Base-by-base conservation (phyloP, 345 rosid genomes). In the Murraya paniculata region DNA sequence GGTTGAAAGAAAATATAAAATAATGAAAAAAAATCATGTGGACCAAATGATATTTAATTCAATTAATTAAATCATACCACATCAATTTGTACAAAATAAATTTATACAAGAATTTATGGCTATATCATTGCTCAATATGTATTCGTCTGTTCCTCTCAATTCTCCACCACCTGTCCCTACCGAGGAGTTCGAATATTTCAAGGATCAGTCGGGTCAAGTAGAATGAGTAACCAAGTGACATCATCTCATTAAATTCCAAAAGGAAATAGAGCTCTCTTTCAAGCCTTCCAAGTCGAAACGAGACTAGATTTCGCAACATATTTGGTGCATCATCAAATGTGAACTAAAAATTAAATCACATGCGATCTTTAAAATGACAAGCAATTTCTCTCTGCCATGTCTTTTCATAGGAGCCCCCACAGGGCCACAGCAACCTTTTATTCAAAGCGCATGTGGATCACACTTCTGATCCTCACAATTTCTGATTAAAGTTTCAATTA, bases 361-460 rank as follows among this genome's bases (percentile, higher is more conserved):
- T 65, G 71, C 50, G 45, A 64, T 53, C 22, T 18, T 18, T 18
- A 16, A 53, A 53, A 53, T 53, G 22, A 53, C 19, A 53, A 53
- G 57, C 21, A 53, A 53, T 5, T 21, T 35, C 48, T 53, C 41
- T 53, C 25, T 71, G 27, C 30, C 64, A 71, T 7, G 57, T 55
- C 75, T 56, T 33, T 45, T 31, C 24, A 19, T 6, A 25, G 39
- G 48, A 55, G 59, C 70, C 77, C 70, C 65, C 62, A 31, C 14
- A 38, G 58, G 30, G 16, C 64, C 65, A 57, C 77, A 21, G 72
- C 27, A 70, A 25, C 74, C 22, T 53, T 53, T 53, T 6, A 53
- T 74, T 56, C 71, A 74, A 80, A 81, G 77, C 64, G 81, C 79
- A 82, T 84, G 81, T 78, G 82, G 84, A 78, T 86, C 50, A 45